phyloP scores from a whole-genome alignment of 2,329 filamentous ascomycete genomes.

The Rhexocercosporidium sp. region DNA sequence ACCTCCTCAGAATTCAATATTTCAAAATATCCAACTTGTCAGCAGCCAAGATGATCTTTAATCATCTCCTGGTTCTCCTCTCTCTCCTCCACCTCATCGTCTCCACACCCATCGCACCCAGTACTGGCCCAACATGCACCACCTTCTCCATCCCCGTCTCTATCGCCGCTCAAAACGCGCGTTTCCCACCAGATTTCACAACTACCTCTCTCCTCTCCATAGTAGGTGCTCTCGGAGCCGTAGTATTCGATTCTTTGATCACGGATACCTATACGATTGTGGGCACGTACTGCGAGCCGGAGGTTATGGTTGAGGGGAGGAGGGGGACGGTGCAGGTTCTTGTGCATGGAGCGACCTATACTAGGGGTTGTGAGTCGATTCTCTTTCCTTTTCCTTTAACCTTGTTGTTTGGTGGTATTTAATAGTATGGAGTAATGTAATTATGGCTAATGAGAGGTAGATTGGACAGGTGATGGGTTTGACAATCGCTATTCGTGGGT shows the following conservation, averaged over 20 bases:
- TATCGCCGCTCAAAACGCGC: neutral
- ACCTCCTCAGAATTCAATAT: neutral
- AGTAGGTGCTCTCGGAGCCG: neutral
- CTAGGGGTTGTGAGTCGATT: conserved; percentile 26
- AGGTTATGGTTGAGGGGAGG: neutral
- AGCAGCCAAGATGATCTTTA: neutral
- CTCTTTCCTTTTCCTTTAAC: no score
- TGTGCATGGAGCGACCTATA: conserved; percentile 36
- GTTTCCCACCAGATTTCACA: conserved; percentile 2
- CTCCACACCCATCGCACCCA: neutral
- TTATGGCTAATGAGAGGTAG: neutral
- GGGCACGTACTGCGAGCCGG: conserved; percentile 32
- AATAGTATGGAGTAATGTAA: neutral
- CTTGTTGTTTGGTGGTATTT: neutral
- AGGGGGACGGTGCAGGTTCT: conserved; percentile 34
- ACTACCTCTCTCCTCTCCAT: neutral
- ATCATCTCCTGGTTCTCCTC: neutral
- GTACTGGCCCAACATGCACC: neutral
- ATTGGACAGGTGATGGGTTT: conserved; percentile 30
- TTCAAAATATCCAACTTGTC: neutral
- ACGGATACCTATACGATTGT: conserved; percentile 28
- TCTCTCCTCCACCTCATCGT: neutral
- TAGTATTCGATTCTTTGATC: neutral
- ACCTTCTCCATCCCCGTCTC: neutral
- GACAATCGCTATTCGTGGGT: conserved; percentile 33